Percentiles rank a stretch among this genome's conserved stretches.
Evolutionary conservation across 116 monocot species (phyloP).

Genomic region (Posidonia oceanica): DNA sequence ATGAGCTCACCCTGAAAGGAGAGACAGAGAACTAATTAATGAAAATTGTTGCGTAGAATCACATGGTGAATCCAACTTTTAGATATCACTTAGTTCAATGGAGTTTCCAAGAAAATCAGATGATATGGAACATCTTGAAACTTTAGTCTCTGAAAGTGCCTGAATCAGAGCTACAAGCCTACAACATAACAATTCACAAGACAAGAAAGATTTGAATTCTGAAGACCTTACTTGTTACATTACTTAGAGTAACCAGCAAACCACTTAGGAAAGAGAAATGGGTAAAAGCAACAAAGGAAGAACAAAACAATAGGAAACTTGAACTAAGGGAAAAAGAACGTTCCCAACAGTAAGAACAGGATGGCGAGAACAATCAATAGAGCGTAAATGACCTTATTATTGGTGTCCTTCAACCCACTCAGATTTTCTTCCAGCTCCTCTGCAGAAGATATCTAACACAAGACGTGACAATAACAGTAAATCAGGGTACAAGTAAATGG

Average conservation of each 20-base stretch:
- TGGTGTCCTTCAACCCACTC: conserved; percentile 2
- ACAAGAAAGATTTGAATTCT: too few relatives aligned
- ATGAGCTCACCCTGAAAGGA: conserved; percentile 15
- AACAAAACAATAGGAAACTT: too few relatives aligned
- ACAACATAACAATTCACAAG: too few relatives aligned
- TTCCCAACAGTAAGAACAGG: too few relatives aligned
- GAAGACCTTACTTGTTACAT: too few relatives aligned
- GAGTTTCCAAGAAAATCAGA: background rate
- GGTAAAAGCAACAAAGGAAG: too few relatives aligned
- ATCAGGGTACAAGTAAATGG: too few relatives aligned
- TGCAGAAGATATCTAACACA: conserved; percentile 44
- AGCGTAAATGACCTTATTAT: background rate
- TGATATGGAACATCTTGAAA: background rate
- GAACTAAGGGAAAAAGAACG: too few relatives aligned
- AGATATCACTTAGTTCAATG: background rate
- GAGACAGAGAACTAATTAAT: background rate
- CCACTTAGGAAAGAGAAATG: too few relatives aligned
- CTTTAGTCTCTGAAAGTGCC: background rate
- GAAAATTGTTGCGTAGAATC: background rate
- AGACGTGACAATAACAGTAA: too few relatives aligned
- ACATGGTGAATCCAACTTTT: too few relatives aligned
- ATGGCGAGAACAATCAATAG: background rate
- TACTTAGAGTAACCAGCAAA: too few relatives aligned
- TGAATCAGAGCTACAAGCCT: background rate
- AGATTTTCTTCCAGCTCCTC: conserved; percentile 57